These are phyloP conservation scores for Lichenothelia convexa DNA, from an alignment of 495 filamentous ascomycete species.

Conservation along the genomic window DNA sequence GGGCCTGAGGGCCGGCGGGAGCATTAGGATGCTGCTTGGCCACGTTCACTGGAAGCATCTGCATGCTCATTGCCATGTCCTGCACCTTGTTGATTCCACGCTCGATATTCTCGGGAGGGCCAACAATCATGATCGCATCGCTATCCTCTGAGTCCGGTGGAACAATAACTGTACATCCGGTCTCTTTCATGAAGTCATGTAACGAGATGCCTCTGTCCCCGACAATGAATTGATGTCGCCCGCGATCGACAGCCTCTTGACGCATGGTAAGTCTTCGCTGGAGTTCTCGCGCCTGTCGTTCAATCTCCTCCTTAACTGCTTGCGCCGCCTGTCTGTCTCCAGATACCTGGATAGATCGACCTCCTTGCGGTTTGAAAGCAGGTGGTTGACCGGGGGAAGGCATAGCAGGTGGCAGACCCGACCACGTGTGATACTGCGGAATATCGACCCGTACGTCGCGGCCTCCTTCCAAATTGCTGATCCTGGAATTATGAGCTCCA, in stretches of 20 bases:
- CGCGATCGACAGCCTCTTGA: slow-evolving; percentile 54
- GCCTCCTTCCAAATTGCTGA: slow-evolving; percentile 50
- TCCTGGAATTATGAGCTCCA: slow-evolving; percentile 50
- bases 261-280: slow-evolving; percentile 50
- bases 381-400: slow-evolving; percentile 43
- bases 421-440: slow-evolving; percentile 62
- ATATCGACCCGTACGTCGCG: slow-evolving; percentile 58
- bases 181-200: slow-evolving; percentile 73
- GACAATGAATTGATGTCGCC: slow-evolving; percentile 79
- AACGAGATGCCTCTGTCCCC: slow-evolving; percentile 58
- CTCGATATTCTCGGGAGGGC: slow-evolving; percentile 52
- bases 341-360: slow-evolving; percentile 60
- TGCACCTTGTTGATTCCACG: slow-evolving; percentile 59
- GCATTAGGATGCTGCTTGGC: slow-evolving; percentile 56
- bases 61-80: slow-evolving; percentile 67
- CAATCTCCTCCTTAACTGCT: slow-evolving; percentile 59
- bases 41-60: slow-evolving; percentile 58
- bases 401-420: slow-evolving; percentile 44
- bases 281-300: slow-evolving; percentile 53
- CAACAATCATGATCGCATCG: slow-evolving; percentile 67
- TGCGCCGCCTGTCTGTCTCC: slow-evolving; percentile 75
- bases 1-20: slow-evolving; percentile 47
- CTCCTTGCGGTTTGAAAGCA: slow-evolving; percentile 43
- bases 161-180: slow-evolving; percentile 73
- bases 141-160: slow-evolving; percentile 55